phyloP scores from a whole-genome alignment of 2,329 filamentous ascomycete species.

The Alternaria consortialis region DNA sequence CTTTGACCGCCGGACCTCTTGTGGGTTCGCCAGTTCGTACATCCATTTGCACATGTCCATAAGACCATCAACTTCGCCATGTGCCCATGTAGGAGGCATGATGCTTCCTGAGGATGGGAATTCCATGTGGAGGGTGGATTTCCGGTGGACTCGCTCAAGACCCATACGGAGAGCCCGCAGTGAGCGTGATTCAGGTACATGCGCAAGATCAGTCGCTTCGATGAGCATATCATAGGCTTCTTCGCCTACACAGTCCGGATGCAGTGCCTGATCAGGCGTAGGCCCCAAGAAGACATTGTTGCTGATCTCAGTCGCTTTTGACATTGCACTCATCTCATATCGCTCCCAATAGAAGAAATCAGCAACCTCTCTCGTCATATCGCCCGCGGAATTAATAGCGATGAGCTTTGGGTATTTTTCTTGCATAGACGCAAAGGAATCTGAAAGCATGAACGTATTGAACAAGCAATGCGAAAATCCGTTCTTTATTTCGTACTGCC shows the following conservation, averaged over 20 bases:
- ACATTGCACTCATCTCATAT: constrained; percentile 93
- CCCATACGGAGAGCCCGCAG: constrained; percentile 70
- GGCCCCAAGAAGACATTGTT: constrained; percentile 91
- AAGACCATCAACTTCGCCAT: constrained; percentile 82
- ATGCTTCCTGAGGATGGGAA: constrained; percentile 97
- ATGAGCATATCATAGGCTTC: constrained; percentile 83
- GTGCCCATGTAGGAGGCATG: constrained; percentile 82
- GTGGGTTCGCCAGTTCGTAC: constrained; percentile 78
- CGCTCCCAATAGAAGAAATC: constrained; percentile 93
- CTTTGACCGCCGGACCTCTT: constrained; percentile 50
- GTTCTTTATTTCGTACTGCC: constrained; percentile 72
- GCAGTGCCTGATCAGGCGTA: constrained; percentile 73
- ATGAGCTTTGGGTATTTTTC: constrained; percentile 74
- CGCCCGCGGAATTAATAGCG: constrained; percentile 75
- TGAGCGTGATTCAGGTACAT: constrained; percentile 73
- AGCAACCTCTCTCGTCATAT: constrained; percentile 77
- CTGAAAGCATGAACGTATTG: constrained; percentile 81
- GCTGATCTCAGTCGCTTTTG: constrained; percentile 85
- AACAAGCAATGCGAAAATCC: constrained; percentile 68
- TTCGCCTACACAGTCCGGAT: constrained; percentile 50
- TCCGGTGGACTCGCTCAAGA: constrained; percentile 55
- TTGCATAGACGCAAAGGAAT: constrained; percentile 66
- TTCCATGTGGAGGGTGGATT: constrained; percentile 68
- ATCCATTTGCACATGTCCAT: constrained; percentile 91
- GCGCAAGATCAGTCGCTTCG: constrained; percentile 86